Base-by-base conservation (phyloP, 768 basidiomycete genomes). In the Boletus rufocinnamomeus region DNA sequence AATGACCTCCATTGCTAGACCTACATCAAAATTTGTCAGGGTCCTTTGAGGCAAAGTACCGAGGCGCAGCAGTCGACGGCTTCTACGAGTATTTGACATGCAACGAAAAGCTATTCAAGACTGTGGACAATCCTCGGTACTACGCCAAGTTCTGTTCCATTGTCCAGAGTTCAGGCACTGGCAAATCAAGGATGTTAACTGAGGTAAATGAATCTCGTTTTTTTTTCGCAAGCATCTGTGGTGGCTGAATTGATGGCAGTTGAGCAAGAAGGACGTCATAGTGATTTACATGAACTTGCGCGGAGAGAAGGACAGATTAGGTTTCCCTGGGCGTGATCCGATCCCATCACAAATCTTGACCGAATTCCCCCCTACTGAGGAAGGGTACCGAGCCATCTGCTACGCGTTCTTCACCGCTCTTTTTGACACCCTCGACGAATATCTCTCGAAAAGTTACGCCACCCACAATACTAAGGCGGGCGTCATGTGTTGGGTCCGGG, bases 391-490 rank as follows among this genome's bases (percentile, higher is more conserved):
- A 11, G 11, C 30, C 1, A 11, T 37, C 17, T 57, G 58, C 47
- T 57, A 40, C 14, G 52, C 49, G 0, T 52, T 66, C 37, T 45
- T 65, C 30, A 46, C 27, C 1, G 60, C 64, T 11, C 13, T 65
- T 19, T 62, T 59, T 8, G 19, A 30, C 0, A 43, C 44, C 1
- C 44, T 65, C 14, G 9, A 50, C 1, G 38, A 34, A 1, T 25
- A 41, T 16, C 25, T 65, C 23, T 25, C 30, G 27, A 19, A 17
- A 13, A 3, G 13, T 0, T 28, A 27, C n/a, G 19, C 19, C 8
- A 37, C 40, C 2, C 21, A 7, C 5, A 38, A 19, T 25, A 1
- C 25, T 5, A 41, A 32, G 14, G 13, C 21, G 6, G 48, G 17
- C 2, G 6, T 43, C 16, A 13, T 52, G 49, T 6, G 14, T 19